Conservation (phyloP, 441 rosid species). For the Populus hybrid region DNA sequence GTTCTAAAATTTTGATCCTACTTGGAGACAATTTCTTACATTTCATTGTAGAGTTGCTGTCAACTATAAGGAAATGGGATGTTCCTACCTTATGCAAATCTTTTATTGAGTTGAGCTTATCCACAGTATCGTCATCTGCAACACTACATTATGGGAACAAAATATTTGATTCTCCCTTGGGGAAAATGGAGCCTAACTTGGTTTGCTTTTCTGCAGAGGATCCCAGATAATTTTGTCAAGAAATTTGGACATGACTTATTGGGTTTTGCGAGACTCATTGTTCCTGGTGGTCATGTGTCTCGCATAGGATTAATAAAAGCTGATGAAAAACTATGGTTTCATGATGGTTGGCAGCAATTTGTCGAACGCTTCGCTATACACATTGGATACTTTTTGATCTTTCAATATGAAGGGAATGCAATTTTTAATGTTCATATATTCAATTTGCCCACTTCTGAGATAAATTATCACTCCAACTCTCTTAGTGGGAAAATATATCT, state of each 20-base stretch:
- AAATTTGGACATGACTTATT: constrained; percentile 79
- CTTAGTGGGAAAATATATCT: constrained; percentile 55
- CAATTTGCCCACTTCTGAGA: constrained; percentile 78
- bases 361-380: constrained; percentile 76
- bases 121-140: neutral
- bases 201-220: constrained; percentile 62
- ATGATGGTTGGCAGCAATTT: constrained; percentile 93
- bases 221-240: constrained; percentile 87
- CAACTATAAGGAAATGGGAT: constrained; percentile 5
- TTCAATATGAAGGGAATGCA: constrained; percentile 89
- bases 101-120: neutral
- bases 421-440: constrained; percentile 79
- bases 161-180: neutral
- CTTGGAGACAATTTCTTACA: neutral
- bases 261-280: constrained; percentile 70
- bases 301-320: constrained; percentile 73
- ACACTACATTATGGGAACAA: neutral
- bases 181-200: constrained; percentile 11
- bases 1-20: neutral
- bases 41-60: neutral
- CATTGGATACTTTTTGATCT: constrained; percentile 81
- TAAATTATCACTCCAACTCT: constrained; percentile 67
- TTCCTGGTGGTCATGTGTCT: constrained; percentile 87
- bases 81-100: neutral
- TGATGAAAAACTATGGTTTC: constrained; percentile 83